Conservation (phyloP, 768 basidiomycete genomes). For the Rubroboletus satanas region DNA sequence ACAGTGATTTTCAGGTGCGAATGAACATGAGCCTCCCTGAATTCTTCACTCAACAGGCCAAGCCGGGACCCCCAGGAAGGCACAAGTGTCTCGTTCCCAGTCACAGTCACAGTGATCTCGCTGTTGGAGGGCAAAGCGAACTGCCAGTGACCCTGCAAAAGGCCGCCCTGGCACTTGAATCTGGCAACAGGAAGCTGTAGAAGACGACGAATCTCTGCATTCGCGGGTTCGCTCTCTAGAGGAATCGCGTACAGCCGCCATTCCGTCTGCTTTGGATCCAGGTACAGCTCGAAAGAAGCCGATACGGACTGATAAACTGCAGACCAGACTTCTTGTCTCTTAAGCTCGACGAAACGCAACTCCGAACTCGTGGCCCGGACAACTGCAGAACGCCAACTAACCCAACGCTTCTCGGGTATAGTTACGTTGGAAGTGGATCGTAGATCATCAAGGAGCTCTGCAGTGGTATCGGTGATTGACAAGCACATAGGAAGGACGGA, state of each 20-base stretch:
- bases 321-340: conserved; percentile 86
- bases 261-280: conserved; percentile 74
- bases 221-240: conserved; percentile 63
- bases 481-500: conserved; percentile 85
- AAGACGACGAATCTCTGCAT: conserved; percentile 71
- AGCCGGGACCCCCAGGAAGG: conserved; percentile 84
- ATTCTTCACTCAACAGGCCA: conserved; percentile 63
- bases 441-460: conserved; percentile 49
- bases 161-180: conserved; percentile 48
- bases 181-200: conserved; percentile 77
- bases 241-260: conserved; percentile 84
- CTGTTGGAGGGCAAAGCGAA: conserved; percentile 66
- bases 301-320: conserved; percentile 69
- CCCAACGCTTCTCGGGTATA: conserved; percentile 60
- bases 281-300: conserved; percentile 69
- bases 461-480: conserved; percentile 47
- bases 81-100: conserved; percentile 57
- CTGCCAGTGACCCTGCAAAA: conserved; percentile 77
- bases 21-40: conserved; percentile 64
- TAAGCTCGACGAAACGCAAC: conserved; percentile 79
- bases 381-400: conserved; percentile 64
- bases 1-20: conserved; percentile 64
- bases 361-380: conserved; percentile 55
- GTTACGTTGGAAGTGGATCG: conserved; percentile 36
- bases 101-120: conserved; percentile 55